A percentile compares a stretch with the other conserved stretches of the same genome.
Evolutionary conservation across 2,329 filamentous ascomycete genomes (phyloP).

Genomic region (Neurospora sp.): DNA sequence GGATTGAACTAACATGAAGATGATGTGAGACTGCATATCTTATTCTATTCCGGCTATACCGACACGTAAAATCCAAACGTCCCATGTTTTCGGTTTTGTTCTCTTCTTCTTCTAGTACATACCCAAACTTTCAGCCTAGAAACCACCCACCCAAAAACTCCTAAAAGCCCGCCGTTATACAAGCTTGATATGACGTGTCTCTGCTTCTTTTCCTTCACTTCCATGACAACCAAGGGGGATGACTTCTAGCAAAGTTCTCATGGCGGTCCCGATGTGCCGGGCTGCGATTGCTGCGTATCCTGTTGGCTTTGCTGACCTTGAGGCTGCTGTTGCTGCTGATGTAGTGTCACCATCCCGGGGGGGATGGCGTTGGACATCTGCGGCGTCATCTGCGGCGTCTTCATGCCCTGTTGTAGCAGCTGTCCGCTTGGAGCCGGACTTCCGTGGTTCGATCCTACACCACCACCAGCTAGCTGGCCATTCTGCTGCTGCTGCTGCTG

Average conservation of each 20-base stretch:
- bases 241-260: neutral
- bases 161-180: neutral
- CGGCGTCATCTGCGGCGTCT: conserved; percentile 18
- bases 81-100: neutral
- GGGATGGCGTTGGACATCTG: conserved; percentile 17
- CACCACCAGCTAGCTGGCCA: conserved; percentile 1
- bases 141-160: neutral
- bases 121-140: neutral
- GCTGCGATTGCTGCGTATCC: neutral
- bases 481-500: conserved; percentile 1
- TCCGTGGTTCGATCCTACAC: conserved; percentile 15
- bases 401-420: neutral
- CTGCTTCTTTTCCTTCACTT: neutral
- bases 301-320: neutral
- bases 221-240: neutral
- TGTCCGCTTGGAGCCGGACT: conserved; percentile 19
- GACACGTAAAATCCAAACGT: neutral
- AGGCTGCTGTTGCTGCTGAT: neutral
- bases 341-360: neutral
- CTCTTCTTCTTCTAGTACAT: neutral
- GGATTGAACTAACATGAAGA: neutral
- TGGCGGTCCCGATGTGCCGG: neutral
- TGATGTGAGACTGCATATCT: neutral
- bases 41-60: neutral
- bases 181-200: neutral